A percentile compares a stretch with the other conserved stretches of the same genome.
phyloP scores from a whole-genome alignment of 352 stramenopile genomes.

The Blastocystis sp. region DNA sequence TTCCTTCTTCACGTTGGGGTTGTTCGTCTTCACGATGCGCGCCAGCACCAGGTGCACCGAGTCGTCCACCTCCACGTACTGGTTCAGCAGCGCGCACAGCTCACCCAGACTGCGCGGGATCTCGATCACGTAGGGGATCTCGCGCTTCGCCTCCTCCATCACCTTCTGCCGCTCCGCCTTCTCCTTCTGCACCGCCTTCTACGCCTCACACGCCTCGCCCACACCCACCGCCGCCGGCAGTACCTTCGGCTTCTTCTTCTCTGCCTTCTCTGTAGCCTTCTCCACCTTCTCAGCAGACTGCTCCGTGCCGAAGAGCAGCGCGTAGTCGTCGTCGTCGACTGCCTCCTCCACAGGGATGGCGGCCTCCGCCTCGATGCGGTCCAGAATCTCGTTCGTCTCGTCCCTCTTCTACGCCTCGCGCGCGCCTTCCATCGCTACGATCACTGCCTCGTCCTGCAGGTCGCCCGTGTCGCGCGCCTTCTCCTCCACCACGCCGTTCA shows the following conservation, averaged over 20 bases:
- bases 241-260: not conserved
- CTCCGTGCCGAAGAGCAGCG: conserved; percentile 30
- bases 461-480: conserved; percentile 42
- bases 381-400: not conserved
- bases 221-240: not conserved
- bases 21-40: conserved; percentile 51
- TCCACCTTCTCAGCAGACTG: not conserved
- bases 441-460: conserved; percentile 51
- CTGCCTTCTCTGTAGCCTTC: conserved; percentile 19
- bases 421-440: not conserved
- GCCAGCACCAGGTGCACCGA: conserved; percentile 44
- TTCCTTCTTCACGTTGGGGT: conserved; percentile 48
- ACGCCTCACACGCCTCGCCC: not conserved
- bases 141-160: conserved; percentile 39
- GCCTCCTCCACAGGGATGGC: not conserved
- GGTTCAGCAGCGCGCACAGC: conserved; percentile 45
- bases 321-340: conserved; percentile 43
- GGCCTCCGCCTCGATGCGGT: conserved; percentile 2
- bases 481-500: conserved; percentile 24
- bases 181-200: conserved; percentile 46
- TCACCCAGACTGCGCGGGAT: conserved; percentile 53
- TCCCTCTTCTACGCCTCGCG: conserved; percentile 10
- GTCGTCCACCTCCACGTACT: conserved; percentile 42
- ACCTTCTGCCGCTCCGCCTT: conserved; percentile 44
- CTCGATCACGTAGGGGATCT: conserved; percentile 47